A percentile compares a stretch with the other conserved stretches of the same genome.
Evolutionary conservation across 352 stramenopile species (phyloP).

Genomic region (Vaucheria bursata): DNA sequence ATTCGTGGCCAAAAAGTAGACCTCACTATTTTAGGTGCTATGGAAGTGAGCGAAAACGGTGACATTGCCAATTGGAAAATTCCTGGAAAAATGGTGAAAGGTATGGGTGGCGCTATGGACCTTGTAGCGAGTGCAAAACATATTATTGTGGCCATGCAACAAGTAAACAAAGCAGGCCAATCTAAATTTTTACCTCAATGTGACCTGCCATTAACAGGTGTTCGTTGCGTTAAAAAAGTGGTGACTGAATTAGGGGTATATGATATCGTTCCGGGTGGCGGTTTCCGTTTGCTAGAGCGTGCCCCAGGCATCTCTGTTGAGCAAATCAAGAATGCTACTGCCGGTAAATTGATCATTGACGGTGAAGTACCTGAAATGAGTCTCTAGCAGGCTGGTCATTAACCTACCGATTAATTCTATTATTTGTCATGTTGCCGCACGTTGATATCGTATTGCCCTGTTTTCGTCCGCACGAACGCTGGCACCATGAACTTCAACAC

Average conservation of each 20-base stretch:
- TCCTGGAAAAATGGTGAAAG: conserved; percentile 89
- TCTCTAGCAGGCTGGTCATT: too few species aligned
- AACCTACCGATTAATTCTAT: too few species aligned
- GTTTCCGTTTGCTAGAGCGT: conserved; percentile 49
- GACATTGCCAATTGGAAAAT: conserved; percentile 93
- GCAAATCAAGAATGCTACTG: conserved; percentile 64
- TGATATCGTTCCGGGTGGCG: background rate
- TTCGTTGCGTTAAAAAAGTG: conserved; percentile 13
- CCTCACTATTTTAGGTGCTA: conserved; percentile 86
- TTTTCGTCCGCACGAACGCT: too few species aligned
- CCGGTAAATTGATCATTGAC: conserved; percentile 60
- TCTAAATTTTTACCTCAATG: conserved; percentile 88
- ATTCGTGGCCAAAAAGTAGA: conserved; percentile 87
- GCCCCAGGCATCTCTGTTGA: conserved; percentile 68
- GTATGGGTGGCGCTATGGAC: conserved; percentile 95
- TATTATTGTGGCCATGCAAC: conserved; percentile 94
- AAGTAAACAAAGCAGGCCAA: conserved; percentile 81
- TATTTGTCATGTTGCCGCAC: too few species aligned
- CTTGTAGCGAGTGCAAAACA: conserved; percentile 79
- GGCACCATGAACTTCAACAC: too few species aligned
- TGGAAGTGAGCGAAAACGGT: conserved; percentile 81
- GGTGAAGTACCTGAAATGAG: too few species aligned
- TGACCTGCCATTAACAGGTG: conserved; percentile 80
- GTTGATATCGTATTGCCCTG: too few species aligned
- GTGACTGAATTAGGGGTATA: conserved; percentile 40